Conservation (phyloP, 495 filamentous ascomycete genomes). For the Melanomma pulvis-pyrius region DNA sequence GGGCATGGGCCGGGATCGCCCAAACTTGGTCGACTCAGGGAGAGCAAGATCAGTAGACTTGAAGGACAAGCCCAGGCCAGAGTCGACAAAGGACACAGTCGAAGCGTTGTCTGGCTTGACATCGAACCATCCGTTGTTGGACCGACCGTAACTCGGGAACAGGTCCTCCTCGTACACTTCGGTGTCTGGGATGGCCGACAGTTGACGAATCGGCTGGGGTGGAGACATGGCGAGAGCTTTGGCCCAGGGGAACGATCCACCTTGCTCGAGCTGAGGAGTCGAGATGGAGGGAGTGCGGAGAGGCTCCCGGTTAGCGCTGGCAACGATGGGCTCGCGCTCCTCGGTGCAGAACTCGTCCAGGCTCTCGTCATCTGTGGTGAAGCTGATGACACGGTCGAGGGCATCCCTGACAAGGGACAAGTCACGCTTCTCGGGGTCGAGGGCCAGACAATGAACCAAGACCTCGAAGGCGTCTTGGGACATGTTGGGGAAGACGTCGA, state of each 20-base stretch:
- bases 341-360: constrained; percentile 93
- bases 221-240: constrained; percentile 82
- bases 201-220: constrained; percentile 73
- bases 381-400: constrained; percentile 77
- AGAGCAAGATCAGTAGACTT: constrained; percentile 60
- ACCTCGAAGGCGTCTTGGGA: constrained; percentile 96
- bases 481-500: constrained; percentile 98
- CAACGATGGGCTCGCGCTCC: constrained; percentile 69
- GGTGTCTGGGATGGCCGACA: constrained; percentile 81
- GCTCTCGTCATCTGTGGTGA: constrained; percentile 89
- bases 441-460: constrained; percentile 78
- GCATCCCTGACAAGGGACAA: constrained; percentile 73
- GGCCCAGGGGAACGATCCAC: constrained; percentile 91
- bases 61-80: constrained; percentile 69
- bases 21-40: constrained; percentile 43
- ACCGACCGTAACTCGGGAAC: constrained; percentile 76
- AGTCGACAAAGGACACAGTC: constrained; percentile 76
- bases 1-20: constrained; percentile 54
- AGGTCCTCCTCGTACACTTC: constrained; percentile 84
- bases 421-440: constrained; percentile 89
- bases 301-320: constrained; percentile 89
- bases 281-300: constrained; percentile 94
- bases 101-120: constrained; percentile 72
- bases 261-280: constrained; percentile 77
- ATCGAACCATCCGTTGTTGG: constrained; percentile 44